These are phyloP conservation scores for Russula lepida DNA, from an alignment of 768 basidiomycete species.

Conservation along the genomic window DNA sequence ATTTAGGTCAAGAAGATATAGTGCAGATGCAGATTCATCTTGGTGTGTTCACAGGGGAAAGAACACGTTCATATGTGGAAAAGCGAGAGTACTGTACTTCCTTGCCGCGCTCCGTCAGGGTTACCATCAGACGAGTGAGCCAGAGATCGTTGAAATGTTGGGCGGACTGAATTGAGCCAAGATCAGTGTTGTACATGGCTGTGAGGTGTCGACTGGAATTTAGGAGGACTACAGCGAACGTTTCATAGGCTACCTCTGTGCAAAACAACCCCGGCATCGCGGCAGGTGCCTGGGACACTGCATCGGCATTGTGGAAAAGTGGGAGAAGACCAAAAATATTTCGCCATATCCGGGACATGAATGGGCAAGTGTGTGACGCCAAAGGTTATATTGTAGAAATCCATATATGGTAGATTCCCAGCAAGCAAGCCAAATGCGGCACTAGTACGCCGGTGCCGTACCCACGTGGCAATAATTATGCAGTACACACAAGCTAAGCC, in stretches of 20 bases:
- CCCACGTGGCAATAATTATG: too few relatives aligned
- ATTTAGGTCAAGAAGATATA: neutral
- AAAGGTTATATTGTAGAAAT: neutral
- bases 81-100: neutral
- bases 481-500: neutral
- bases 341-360: neutral
- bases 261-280: too few relatives aligned
- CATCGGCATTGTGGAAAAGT: neutral
- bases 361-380: neutral
- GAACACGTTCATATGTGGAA: neutral
- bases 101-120: neutral
- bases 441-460: too few relatives aligned
- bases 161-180: neutral
- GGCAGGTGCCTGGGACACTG: neutral
- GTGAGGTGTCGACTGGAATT: neutral
- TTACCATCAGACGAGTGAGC: neutral
- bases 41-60: neutral
- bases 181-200: neutral
- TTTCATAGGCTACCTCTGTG: too few relatives aligned
- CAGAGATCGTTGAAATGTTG: neutral
- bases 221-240: neutral
- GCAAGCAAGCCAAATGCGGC: neutral
- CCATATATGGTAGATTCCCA: neutral
- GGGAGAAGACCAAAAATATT: neutral
- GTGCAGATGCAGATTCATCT: neutral